These are phyloP conservation scores for Ogataea paraovalis DNA, from an alignment of 805 yeast genomes.

Conservation along the genomic window DNA sequence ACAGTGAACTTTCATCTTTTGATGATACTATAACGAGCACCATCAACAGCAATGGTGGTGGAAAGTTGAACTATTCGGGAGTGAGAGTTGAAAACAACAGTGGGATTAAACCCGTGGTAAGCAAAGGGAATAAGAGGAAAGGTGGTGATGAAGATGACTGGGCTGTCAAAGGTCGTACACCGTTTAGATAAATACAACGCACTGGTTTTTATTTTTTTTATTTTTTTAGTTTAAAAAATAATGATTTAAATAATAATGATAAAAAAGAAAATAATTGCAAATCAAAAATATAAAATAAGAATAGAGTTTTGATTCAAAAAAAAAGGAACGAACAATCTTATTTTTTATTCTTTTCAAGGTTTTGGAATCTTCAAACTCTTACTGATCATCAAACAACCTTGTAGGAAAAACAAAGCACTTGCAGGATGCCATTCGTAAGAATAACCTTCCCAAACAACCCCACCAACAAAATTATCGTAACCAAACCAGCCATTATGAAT, in stretches of 20 bases:
- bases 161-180: slow-evolving; percentile 9
- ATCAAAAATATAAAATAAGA: neutral
- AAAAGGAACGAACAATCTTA: no score
- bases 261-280: neutral
- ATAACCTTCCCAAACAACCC: slow-evolving; percentile 51
- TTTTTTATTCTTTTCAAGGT: slow-evolving; percentile 36
- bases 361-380: slow-evolving; percentile 91
- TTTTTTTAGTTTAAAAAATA: no score
- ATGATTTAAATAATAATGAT: neutral
- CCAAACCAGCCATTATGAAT: slow-evolving; percentile 46
- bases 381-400: slow-evolving; percentile 89
- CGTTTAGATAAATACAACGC: slow-evolving; percentile 22
- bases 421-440: slow-evolving; percentile 73
- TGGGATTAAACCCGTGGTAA: neutral
- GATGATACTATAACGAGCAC: neutral
- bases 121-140: neutral
- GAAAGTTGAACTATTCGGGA: neutral
- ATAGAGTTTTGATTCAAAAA: no score
- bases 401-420: slow-evolving; percentile 58
- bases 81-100: neutral
- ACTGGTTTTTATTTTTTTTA: no score
- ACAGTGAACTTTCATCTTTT: neutral
- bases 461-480: slow-evolving; percentile 54
- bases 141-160: neutral
- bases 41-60: no score